Conservation (phyloP, 2,329 filamentous ascomycete species). For the Ceratocystis albifundus region DNA sequence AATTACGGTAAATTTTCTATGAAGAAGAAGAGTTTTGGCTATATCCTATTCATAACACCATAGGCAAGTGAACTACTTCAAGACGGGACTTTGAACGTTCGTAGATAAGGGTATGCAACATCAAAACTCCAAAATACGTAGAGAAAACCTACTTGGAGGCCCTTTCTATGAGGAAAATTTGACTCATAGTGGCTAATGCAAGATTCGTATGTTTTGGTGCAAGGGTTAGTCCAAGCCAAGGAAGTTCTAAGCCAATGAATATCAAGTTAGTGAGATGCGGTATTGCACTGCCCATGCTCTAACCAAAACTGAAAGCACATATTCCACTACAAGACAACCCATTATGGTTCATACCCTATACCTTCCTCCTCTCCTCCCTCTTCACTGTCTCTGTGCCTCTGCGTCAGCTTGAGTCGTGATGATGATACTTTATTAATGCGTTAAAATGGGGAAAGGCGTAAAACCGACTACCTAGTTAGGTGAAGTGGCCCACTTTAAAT, state of each 20-base stretch:
- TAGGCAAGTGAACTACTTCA: background rate
- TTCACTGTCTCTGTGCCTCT: background rate
- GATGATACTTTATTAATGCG: background rate
- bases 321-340: background rate
- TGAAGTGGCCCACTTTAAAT: background rate
- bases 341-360: background rate
- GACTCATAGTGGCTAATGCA: constrained; percentile 13
- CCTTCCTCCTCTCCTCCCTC: too few relatives aligned
- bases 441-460: background rate
- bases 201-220: constrained; percentile 8
- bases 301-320: background rate
- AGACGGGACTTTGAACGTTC: too few relatives aligned
- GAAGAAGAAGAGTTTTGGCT: background rate
- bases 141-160: background rate
- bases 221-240: background rate
- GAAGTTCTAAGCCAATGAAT: too few relatives aligned
- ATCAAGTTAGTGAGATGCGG: too few relatives aligned
- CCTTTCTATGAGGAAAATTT: background rate
- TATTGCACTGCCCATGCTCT: too few relatives aligned
- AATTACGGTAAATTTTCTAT: constrained; percentile 39
- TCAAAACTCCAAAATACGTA: too few relatives aligned
- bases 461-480: constrained; percentile 7
- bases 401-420: background rate
- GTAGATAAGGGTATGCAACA: too few relatives aligned
- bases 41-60: background rate